A percentile compares a stretch with the other conserved stretches of the same genome.
Conservation (phyloP, 768 basidiomycete species). For the Imleria badia region DNA sequence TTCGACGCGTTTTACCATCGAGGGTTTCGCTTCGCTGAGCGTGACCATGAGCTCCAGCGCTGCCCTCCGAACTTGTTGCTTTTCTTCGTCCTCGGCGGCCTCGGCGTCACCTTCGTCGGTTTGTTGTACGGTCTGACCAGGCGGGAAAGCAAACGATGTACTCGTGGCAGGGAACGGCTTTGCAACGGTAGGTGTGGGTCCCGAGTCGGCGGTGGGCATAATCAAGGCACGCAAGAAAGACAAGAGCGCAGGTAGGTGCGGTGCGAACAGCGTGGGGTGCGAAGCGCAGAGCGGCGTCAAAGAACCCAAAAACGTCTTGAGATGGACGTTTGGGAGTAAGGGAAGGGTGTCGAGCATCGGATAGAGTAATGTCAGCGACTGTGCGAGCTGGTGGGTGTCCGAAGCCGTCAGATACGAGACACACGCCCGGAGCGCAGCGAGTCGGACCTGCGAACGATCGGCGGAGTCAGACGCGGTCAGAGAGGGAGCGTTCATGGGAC, state of each 20-base stretch:
- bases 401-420: constrained; percentile 66
- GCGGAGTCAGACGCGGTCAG: neutral
- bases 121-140: constrained; percentile 30
- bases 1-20: constrained; percentile 63
- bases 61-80: constrained; percentile 65
- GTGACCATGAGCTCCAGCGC: constrained; percentile 84
- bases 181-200: constrained; percentile 54
- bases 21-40: constrained; percentile 70
- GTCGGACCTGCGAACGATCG: constrained; percentile 53
- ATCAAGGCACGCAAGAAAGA: constrained; percentile 70
- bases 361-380: constrained; percentile 57
- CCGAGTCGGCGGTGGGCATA: constrained; percentile 57
- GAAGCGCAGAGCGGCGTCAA: constrained; percentile 70
- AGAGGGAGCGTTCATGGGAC: constrained; percentile 22
- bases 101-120: constrained; percentile 36
- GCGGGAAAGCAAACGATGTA: constrained; percentile 42
- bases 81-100: constrained; percentile 57
- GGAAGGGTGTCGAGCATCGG: constrained; percentile 78
- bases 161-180: constrained; percentile 39
- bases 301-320: constrained; percentile 64
- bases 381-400: constrained; percentile 60
- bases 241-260: constrained; percentile 67
- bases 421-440: constrained; percentile 68
- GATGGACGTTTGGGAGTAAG: constrained; percentile 48
- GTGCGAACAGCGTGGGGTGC: constrained; percentile 69